Base-by-base conservation (phyloP, 495 filamentous ascomycete genomes). In the Trichocladium uniseriatum region DNA sequence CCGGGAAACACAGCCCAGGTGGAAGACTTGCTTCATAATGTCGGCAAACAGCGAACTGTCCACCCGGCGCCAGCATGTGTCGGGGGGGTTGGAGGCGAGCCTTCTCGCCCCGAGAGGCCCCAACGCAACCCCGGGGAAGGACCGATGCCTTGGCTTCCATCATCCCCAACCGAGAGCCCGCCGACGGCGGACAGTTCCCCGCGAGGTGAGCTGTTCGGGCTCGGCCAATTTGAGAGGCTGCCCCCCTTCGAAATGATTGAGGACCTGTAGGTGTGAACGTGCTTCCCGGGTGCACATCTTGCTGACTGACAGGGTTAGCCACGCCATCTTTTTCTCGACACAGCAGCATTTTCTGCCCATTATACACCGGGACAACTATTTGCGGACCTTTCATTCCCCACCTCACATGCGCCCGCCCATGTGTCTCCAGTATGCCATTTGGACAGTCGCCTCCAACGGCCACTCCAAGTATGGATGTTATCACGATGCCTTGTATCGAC, bases 381-480 rank as follows among this genome's bases (percentile, higher is more conserved):
- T 66, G 16, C 62, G 64, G 18, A 45, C 66, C 6, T 73, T 69
- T 45, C 66, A 73, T 56, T 67, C 64, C 1, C 59, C 66, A 2
- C 64, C 68, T 1, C 65, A 71, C 37, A 66, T 70, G 62, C 67
- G 67, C 16, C 72, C 73, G 5, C 73, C 73, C 4, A 62, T 74
- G 70, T 63, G 58, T 44, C 65, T 76, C 15, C 73, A 74, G 49
- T 75, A 76, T 42, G 70, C 66, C 15, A 63, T 76, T 5, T 76
- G 72, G 69, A 62, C 70, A 2, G 52, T 68, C 14, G 68, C 65
- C 21, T 56, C 73, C 6, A 57, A 63, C 28, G 58, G 55, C 0
- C 55, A 72, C 27, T 47, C 67, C 6, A 70, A 65, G 36, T 73
- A 74, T 43, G 55, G 58, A 5, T 32, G 45, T 2, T 71, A 66